Percentiles rank a stretch among this genome's conserved stretches.
Conservation (phyloP, 495 filamentous ascomycete species). For the Aspergillus wentii region DNA sequence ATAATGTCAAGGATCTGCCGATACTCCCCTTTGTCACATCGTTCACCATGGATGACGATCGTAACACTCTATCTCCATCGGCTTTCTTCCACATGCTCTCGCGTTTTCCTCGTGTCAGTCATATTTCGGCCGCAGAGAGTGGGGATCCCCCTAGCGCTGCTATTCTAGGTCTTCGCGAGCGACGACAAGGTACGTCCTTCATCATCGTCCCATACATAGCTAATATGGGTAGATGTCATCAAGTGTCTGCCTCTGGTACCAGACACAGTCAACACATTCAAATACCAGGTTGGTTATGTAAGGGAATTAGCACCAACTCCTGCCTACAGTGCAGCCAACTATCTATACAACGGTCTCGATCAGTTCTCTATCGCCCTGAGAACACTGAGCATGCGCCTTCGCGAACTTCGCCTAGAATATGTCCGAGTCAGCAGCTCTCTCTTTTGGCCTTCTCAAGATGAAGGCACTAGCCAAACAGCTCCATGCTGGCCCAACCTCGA, state of each 20-base stretch:
- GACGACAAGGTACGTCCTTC: too few species aligned
- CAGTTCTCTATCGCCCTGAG: neutral
- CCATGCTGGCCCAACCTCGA: constrained; percentile 3
- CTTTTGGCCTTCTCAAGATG: neutral
- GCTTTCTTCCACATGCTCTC: neutral
- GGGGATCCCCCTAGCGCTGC: neutral
- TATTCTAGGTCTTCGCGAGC: neutral
- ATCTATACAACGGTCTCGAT: neutral
- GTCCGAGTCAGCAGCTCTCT: constrained; percentile 4
- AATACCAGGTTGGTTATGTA: neutral
- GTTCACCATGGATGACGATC: neutral
- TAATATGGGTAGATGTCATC: too few species aligned
- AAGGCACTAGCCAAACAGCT: neutral
- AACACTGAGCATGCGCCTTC: neutral
- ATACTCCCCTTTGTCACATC: neutral
- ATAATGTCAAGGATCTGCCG: constrained; percentile 1
- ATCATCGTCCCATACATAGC: too few species aligned
- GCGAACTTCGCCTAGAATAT: neutral
- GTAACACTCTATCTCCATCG: neutral
- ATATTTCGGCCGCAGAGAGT: neutral
- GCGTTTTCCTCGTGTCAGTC: neutral
- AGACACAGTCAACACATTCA: neutral
- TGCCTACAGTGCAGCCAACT: neutral
- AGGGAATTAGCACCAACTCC: neutral
- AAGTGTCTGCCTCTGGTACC: neutral